These are phyloP conservation scores for Xylaria castorea DNA, from an alignment of 495 filamentous ascomycete species.

Conservation along the genomic window DNA sequence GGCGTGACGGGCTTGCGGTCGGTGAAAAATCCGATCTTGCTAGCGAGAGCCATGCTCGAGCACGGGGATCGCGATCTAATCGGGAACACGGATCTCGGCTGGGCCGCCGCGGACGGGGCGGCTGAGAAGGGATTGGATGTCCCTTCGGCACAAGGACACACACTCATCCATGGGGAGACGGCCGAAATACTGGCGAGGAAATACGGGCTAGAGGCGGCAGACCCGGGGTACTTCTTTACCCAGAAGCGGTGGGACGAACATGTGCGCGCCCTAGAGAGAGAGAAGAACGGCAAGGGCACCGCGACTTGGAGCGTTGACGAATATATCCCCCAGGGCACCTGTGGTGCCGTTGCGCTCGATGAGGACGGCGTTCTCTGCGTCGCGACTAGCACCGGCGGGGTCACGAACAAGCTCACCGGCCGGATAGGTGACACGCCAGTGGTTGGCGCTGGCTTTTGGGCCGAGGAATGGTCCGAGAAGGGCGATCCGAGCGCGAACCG, in stretches of 20 bases:
- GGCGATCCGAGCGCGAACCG: slow-evolving; percentile 23
- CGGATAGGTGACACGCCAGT: slow-evolving; percentile 89
- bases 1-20: slow-evolving; percentile 73
- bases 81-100: not conserved
- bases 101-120: slow-evolving; percentile 27
- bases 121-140: slow-evolving; percentile 41
- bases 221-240: slow-evolving; percentile 78
- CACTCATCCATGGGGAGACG: slow-evolving; percentile 67
- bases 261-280: slow-evolving; percentile 65
- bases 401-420: slow-evolving; percentile 88
- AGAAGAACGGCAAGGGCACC: slow-evolving; percentile 43
- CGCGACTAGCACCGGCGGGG: slow-evolving; percentile 85
- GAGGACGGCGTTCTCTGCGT: slow-evolving; percentile 71
- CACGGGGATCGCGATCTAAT: slow-evolving; percentile 60
- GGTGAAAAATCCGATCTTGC: slow-evolving; percentile 79
- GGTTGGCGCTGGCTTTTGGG: slow-evolving; percentile 88
- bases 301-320: slow-evolving; percentile 58
- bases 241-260: slow-evolving; percentile 85
- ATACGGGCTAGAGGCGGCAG: slow-evolving; percentile 74
- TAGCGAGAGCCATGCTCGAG: slow-evolving; percentile 76
- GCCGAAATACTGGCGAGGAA: slow-evolving; percentile 69
- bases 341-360: slow-evolving; percentile 83
- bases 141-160: slow-evolving; percentile 66
- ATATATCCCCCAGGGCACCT: slow-evolving; percentile 82
- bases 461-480: slow-evolving; percentile 74